Base-by-base conservation (phyloP, 345 rosid species). In the Hevea brasiliensis region DNA sequence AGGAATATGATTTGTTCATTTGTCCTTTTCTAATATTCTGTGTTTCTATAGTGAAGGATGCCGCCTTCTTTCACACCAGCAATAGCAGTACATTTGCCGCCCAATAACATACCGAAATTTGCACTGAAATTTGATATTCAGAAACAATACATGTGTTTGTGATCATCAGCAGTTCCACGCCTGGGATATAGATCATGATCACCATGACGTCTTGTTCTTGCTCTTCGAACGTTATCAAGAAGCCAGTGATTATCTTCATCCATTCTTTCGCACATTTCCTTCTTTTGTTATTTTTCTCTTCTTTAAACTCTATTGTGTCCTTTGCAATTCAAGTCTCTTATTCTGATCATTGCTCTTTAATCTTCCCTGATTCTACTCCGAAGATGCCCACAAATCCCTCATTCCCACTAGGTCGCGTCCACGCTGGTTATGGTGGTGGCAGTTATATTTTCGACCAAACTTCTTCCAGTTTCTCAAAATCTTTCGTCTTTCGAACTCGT, bases 401-500 rank as follows among this genome's bases (percentile, higher is more conserved):
- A 63, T 35, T 63, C 21, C 67, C 50, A n/a, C 50, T 63, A 10
- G 50, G 50, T 29, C 67, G 21, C 20, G 40, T 63, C 50, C 67
- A 63, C 17, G n/a, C 51, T 63, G 67, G 51, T n/a, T 63, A 63
- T 41, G 67, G 67, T 20, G 67, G 67, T 21, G 67, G 67, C 24
- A n/a, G 8, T 40, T 27, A 23, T 20, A 41, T 63, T 63, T 63
- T 40, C 67, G 41, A n/a, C 13, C 67, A 63, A 21, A 41, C 15
- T 7, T 63, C 51, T n/a, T 40, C 50, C 50, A 9, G 5, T 40
- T 63, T 63, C 67, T 63, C 67, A 8, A 63, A 63, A 63, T 41
- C 67, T n/a, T 63, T 63, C 12, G 67, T 63, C 23, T 63, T 63
- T 41, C 51, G 67, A 8, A 63, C 67, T 41, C 48, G 50, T 8